Evolutionary conservation across 495 filamentous ascomycete species (phyloP), one percentile per base, ranked within the genome.

Genomic region (Aspergillus saccharolyticus): DNA sequence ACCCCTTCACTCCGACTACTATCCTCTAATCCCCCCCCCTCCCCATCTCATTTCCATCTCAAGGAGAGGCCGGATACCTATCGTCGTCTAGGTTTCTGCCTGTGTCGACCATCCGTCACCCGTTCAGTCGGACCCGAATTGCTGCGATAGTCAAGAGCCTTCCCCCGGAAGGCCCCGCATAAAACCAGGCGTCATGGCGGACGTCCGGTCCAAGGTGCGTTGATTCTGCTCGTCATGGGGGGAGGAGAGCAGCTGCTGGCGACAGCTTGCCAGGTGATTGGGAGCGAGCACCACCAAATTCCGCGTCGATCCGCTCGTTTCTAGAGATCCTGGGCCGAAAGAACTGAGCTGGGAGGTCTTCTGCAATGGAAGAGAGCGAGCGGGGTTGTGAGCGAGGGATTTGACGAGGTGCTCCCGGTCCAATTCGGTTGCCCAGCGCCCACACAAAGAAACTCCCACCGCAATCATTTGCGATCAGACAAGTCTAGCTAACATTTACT

Each of bases 181-280:
- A 74, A 68, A 64, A 61, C 65, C 74, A 77, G 75, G 72, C 75
- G 75, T 77, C 74, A 78, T 78, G 75, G 67, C 67, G 61, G 75
- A 78, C 70, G 69, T 78, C 68, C 75, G 75, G 74, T 78, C 75
- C 64, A 78, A 78, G 75, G 75, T 78, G 75, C 65, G 69, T 66
- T 59, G 55, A 62, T 61, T 39, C 14, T 15, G 4, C 10, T 12
- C 33, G 33, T 39, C 33, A n/a, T n/a, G 33, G 10, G 33, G 33
- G 33, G 54, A 59, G 30, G 45, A 47, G 45, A 17, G 5, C 7
- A 19, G 12, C 45, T 10, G 19, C 2, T 39, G 6, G 33, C 33
- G 33, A 39, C 7, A 39, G 33, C 2, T 39, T 39, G 4, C 33
- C 33, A 12, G 2, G 33, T 12, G 33, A 39, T 39, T 39, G 33